Percentiles rank a stretch among this genome's conserved stretches.
These are phyloP conservation scores for Ophiostoma montium DNA, from an alignment of 2,329 filamentous ascomycete species.

Conservation along the genomic window DNA sequence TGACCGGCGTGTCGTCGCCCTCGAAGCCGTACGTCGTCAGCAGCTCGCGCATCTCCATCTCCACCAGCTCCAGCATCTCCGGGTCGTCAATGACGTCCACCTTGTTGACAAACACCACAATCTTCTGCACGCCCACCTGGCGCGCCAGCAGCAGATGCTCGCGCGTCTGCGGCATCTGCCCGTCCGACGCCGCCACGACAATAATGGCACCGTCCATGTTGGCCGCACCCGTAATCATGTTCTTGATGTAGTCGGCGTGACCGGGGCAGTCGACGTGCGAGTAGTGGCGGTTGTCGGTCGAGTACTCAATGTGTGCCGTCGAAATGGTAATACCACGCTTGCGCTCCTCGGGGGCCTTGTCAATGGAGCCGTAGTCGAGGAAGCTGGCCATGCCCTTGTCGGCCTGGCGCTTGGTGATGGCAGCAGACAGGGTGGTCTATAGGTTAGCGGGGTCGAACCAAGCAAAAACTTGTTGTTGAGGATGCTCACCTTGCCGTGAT, in stretches of 20 bases:
- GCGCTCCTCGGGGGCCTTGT: constrained; percentile 97
- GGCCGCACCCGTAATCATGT: constrained; percentile 99
- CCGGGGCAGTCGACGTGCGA: constrained; percentile 99
- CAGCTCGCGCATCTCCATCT: constrained; percentile 99
- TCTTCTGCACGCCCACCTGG: constrained; percentile 94
- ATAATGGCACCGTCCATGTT: constrained; percentile 99
- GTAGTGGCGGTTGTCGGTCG: constrained; percentile 89
- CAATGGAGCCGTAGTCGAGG: constrained; percentile 94
- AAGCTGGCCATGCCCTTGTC: constrained; percentile 89
- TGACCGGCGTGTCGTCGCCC: constrained; percentile 91
- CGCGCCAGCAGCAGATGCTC: constrained; percentile 96
- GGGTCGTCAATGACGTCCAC: constrained; percentile 93
- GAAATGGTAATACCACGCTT: constrained; percentile 99
- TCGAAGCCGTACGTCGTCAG: constrained; percentile 89
- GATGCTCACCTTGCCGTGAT: constrained; percentile 93
- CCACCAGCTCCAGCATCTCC: constrained; percentile 99
- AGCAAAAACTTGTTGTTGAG: not conserved
- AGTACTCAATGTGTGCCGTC: constrained; percentile 96
- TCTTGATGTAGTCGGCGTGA: constrained; percentile 99
- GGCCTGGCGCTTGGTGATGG: constrained; percentile 96
- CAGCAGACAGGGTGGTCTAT: constrained; percentile 85
- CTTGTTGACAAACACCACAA: constrained; percentile 99
- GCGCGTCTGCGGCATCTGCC: constrained; percentile 98
- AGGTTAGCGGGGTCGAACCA: not conserved
- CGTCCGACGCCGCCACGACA: constrained; percentile 93